Conservation (phyloP, 2,329 filamentous ascomycete species). For the Fusarium irregulare region DNA sequence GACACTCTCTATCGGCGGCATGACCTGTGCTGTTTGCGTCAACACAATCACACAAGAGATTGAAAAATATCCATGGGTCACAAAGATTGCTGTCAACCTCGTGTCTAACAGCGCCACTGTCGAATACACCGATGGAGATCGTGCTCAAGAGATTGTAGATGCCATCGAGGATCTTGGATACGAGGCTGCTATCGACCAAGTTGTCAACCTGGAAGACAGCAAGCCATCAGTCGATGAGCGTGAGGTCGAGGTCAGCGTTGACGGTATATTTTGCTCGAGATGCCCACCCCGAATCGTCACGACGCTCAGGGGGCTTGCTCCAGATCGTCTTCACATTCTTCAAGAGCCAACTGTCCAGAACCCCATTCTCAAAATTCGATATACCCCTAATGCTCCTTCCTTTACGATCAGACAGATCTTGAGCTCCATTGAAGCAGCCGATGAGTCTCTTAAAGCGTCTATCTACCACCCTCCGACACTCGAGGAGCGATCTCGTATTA, state of each 20-base stretch:
- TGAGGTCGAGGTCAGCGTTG: slow-evolving; percentile 72
- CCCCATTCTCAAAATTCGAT: slow-evolving; percentile 77
- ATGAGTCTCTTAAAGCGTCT: slow-evolving; percentile 73
- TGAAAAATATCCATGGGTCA: slow-evolving; percentile 66
- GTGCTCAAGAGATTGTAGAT: slow-evolving; percentile 53
- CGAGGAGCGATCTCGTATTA: slow-evolving; percentile 81
- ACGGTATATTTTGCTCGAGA: slow-evolving; percentile 80
- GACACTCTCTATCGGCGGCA: slow-evolving; percentile 72
- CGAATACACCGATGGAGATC: slow-evolving; percentile 58
- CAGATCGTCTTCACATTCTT: slow-evolving; percentile 63
- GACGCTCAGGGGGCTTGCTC: slow-evolving; percentile 65
- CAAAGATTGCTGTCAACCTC: slow-evolving; percentile 70
- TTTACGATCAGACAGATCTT: slow-evolving; percentile 84
- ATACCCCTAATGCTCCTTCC: slow-evolving; percentile 72
- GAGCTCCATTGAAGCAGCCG: slow-evolving; percentile 71
- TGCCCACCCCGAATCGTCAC: slow-evolving; percentile 71
- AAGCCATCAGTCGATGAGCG: slow-evolving; percentile 57
- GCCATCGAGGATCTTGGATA: slow-evolving; percentile 73
- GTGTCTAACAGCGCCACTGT: slow-evolving; percentile 75
- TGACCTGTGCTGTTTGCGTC: slow-evolving; percentile 78
- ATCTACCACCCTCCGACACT: slow-evolving; percentile 85
- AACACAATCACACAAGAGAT: slow-evolving; percentile 71
- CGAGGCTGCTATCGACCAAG: slow-evolving; percentile 68
- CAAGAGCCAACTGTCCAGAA: slow-evolving; percentile 66
- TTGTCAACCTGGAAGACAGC: slow-evolving; percentile 56